These are phyloP conservation scores for Tilletia indica DNA, from an alignment of 1,284 basidiomycete genomes.

Conservation along the genomic window DNA sequence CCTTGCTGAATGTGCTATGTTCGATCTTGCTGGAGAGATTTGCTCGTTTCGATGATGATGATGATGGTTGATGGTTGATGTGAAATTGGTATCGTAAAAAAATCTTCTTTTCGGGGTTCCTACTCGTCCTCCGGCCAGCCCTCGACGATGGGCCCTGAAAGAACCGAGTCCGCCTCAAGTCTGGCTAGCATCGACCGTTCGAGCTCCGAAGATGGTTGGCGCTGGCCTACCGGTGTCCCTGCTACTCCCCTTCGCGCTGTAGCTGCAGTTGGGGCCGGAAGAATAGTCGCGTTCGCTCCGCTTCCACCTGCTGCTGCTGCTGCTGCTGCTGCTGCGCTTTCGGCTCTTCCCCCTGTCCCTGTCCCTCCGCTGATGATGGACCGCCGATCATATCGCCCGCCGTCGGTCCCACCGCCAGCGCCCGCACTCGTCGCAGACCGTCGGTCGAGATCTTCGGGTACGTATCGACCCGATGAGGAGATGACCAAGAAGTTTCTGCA, in stretches of 20 bases:
- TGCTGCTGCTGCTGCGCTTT: neutral
- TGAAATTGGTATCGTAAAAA: too few relatives aligned
- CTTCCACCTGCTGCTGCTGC: neutral
- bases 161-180: constrained; percentile 7
- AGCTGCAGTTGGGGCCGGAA: neutral
- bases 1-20: too few relatives aligned
- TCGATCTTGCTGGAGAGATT: too few relatives aligned
- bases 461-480: neutral
- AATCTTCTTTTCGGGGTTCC: too few relatives aligned
- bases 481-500: constrained; percentile 9
- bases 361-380: neutral
- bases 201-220: neutral
- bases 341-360: neutral
- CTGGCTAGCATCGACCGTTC: constrained; percentile 3
- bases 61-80: too few relatives aligned
- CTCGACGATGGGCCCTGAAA: neutral
- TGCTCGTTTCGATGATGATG: too few relatives aligned
- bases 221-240: neutral
- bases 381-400: neutral
- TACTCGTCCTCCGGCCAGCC: neutral
- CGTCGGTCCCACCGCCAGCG: neutral
- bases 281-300: too few relatives aligned
- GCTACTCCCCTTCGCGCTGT: neutral
- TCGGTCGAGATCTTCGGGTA: neutral
- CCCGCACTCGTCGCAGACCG: neutral